A percentile compares a stretch with the other conserved stretches of the same genome.
Conservation (phyloP, 139 green algal species). For the Yamagishiella unicocca region DNA sequence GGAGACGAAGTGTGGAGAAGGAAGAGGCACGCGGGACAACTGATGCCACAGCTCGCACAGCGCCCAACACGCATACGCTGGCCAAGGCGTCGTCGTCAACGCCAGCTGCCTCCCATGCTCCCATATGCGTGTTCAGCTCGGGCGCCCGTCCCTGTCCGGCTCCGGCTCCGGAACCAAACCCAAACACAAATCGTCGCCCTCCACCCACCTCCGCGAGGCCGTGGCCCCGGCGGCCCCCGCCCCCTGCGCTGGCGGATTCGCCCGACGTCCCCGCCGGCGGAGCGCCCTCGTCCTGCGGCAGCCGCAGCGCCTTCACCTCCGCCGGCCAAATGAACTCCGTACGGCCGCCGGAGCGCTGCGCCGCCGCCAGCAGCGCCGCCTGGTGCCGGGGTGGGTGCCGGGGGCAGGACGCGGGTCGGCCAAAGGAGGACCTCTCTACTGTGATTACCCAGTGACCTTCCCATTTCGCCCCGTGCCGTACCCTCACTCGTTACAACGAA, state of each 20-base stretch:
- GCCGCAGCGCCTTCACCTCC: constrained; percentile 10
- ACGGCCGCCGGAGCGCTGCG: constrained; percentile 30
- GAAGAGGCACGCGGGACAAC: no score
- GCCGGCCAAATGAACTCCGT: constrained; percentile 48
- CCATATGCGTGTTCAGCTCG: no score
- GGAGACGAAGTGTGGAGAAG: no score
- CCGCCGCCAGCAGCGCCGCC: constrained; percentile 20
- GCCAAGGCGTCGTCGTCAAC: no score
- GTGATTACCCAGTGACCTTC: not conserved
- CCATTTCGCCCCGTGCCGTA: not conserved
- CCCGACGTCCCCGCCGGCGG: no score
- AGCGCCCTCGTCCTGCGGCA: not conserved
- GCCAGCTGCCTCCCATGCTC: no score
- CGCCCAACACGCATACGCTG: no score
- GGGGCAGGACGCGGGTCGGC: not conserved
- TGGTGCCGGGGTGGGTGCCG: not conserved
- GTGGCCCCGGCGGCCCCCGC: not conserved
- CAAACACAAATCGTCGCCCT: no score
- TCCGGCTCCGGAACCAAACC: no score
- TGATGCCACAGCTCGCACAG: no score
- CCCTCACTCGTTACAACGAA: not conserved
- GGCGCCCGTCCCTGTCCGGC: no score
- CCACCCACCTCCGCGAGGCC: constrained; percentile 14
- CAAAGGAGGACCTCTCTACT: not conserved
- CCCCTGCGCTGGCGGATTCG: constrained; percentile 19